Evolutionary conservation across 1,139 yeast genomes (phyloP).

Genomic region (Zygoascus hellenicus): DNA sequence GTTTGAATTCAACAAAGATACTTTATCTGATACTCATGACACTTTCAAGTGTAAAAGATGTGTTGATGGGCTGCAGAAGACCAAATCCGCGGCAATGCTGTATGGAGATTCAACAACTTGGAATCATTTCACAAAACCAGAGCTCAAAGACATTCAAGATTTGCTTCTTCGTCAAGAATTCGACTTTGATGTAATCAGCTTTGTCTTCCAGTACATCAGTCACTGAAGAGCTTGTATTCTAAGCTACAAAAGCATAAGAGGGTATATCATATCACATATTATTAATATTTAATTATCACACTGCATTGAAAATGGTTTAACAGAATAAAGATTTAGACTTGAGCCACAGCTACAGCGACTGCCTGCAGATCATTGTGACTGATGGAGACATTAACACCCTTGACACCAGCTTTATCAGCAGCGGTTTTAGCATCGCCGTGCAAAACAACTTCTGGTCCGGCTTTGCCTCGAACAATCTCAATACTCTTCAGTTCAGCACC

Average conservation of each 20-base stretch:
- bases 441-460: slow-evolving; percentile 76
- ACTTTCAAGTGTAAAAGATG: slow-evolving; percentile 88
- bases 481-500: slow-evolving; percentile 91
- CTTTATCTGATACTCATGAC: slow-evolving; percentile 87
- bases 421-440: slow-evolving; percentile 71
- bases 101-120: slow-evolving; percentile 98
- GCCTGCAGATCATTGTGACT: slow-evolving; percentile 97
- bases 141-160: slow-evolving; percentile 65
- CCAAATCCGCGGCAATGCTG: slow-evolving; percentile 77
- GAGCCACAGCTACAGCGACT: slow-evolving; percentile 92
- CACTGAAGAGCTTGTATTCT: slow-evolving; percentile 39
- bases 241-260: neutral
- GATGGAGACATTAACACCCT: slow-evolving; percentile 74
- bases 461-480: slow-evolving; percentile 69
- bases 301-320: neutral
- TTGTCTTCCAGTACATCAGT: slow-evolving; percentile 89
- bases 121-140: slow-evolving; percentile 76
- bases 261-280: neutral
- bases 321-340: slow-evolving; percentile 26
- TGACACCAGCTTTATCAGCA: slow-evolving; percentile 66
- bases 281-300: neutral
- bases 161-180: slow-evolving; percentile 68
- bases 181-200: slow-evolving; percentile 63
- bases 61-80: slow-evolving; percentile 55
- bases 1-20: slow-evolving; percentile 62